Percentiles rank a stretch among this genome's conserved stretches.
These are phyloP conservation scores for Vitis hybrid DNA, from an alignment of 177 flowering plant species.

Conservation along the genomic window DNA sequence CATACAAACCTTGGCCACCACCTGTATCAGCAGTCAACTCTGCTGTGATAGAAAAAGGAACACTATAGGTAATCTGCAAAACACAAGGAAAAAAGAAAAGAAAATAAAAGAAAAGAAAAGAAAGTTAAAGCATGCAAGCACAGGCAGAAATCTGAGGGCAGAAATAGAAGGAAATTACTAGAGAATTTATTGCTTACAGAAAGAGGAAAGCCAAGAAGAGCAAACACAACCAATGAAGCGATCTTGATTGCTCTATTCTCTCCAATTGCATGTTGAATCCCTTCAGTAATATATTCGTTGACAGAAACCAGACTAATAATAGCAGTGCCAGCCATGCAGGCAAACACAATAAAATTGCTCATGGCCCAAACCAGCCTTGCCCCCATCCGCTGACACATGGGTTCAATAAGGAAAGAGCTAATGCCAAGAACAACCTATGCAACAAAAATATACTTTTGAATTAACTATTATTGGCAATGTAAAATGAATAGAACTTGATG, in stretches of 20 bases:
- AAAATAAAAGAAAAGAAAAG: not conserved
- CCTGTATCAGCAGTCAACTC: slow-evolving; percentile 93
- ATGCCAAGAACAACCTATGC: slow-evolving; percentile 91
- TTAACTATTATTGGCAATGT: not conserved
- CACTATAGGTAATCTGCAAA: slow-evolving; percentile 88
- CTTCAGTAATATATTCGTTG: slow-evolving; percentile 41
- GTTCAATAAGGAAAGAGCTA: slow-evolving; percentile 87
- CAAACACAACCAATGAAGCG: slow-evolving; percentile 79
- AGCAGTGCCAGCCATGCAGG: slow-evolving; percentile 88
- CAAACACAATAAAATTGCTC: slow-evolving; percentile 88
- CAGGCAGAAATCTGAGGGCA: not conserved
- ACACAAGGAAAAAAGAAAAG: not conserved
- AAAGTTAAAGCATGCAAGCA: slow-evolving; percentile 1
- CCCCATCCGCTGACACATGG: slow-evolving; percentile 85
- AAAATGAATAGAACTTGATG: not conserved
- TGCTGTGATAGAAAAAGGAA: slow-evolving; percentile 92
- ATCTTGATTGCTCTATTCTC: slow-evolving; percentile 43
- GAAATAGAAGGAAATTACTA: not conserved
- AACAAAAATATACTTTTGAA: slow-evolving; percentile 5
- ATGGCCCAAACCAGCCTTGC: slow-evolving; percentile 85
- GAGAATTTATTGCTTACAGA: slow-evolving; percentile 58
- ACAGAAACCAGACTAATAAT: slow-evolving; percentile 72
- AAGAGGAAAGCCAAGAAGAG: slow-evolving; percentile 94
- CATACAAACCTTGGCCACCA: slow-evolving; percentile 90
- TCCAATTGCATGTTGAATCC: slow-evolving; percentile 63